Base-by-base conservation (phyloP, 2,329 filamentous ascomycete species). In the Ambrosiella cleistominuta region DNA sequence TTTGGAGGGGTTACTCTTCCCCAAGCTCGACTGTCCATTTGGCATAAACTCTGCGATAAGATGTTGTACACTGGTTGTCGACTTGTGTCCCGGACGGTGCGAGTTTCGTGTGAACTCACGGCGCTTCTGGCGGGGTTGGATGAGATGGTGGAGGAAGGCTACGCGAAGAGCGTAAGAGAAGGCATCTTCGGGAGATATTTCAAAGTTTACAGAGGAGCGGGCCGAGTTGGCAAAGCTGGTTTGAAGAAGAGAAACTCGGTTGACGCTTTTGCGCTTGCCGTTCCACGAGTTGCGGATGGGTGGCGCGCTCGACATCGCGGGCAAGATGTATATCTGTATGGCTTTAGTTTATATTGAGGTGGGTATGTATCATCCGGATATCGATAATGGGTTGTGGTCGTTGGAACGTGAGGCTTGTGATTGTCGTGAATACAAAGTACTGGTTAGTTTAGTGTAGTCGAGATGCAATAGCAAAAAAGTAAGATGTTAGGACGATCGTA, bases 111-210 rank as follows among this genome's bases (percentile, higher is more conserved):
- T 82, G 77, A 89, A 94, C 72, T 95, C 88, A 66, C 91, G 86
- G 67, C 88, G 82, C 71, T 91, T 93, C 66, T 87, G 80, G 66
- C 89, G 86, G 62, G 93, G 91, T 68, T 95, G 89, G 56, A 98
- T 79, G 50, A 97, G 82, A 70, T 98, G 94, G 70, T 91, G 79
- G 60, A 98, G 85, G 70, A 88, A 96, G 64, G 91, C 91, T 64
- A 87, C 83, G 62, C 93, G 86, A 57, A 98, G 81, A 65, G 90
- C 89, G 71, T 88, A 95, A 62, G 83, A 86, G 72, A 94, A 95
- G 67, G 88, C 90, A 71, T 96, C 88, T 65, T 94, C 86, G 68
- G 80, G 75, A 64, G 75, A 77, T 63, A 83, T 74, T 57, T 73
- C 69, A 56, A 72, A 67, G 54, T 72, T 68, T 61, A 17, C 47